These are phyloP conservation scores for Lentinula raphanica DNA, from an alignment of 768 basidiomycete genomes.

Conservation along the genomic window DNA sequence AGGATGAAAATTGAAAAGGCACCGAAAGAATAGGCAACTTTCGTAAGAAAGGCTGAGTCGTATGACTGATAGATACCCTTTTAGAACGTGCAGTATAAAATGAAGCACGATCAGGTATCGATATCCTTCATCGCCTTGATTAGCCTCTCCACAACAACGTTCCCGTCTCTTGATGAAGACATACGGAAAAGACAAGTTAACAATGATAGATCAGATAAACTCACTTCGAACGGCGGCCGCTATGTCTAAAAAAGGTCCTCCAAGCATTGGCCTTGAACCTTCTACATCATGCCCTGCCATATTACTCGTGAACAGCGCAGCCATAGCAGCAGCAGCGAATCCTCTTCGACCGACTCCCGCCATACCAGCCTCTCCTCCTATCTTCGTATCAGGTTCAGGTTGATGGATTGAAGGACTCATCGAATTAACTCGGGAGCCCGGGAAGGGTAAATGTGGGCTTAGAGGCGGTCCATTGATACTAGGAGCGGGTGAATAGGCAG, in stretches of 20 bases:
- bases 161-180: background rate
- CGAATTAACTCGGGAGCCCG: slow-evolving; percentile 11
- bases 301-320: slow-evolving; percentile 39
- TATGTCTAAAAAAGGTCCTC: slow-evolving; percentile 36
- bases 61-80: background rate
- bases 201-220: slow-evolving; percentile 14
- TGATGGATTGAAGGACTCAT: slow-evolving; percentile 15
- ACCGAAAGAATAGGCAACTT: background rate
- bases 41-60: background rate
- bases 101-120: background rate
- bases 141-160: background rate
- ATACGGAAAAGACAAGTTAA: background rate
- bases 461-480: slow-evolving; percentile 6
- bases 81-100: background rate
- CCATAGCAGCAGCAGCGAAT: slow-evolving; percentile 71
- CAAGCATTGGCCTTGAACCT: slow-evolving; percentile 4
- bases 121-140: background rate
- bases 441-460: slow-evolving; percentile 13
- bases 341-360: slow-evolving; percentile 86
- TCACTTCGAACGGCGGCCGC: slow-evolving; percentile 33
- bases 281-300: background rate
- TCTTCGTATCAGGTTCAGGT: slow-evolving; percentile 59
- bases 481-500: slow-evolving; percentile 10
- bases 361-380: slow-evolving; percentile 79
- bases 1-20: background rate